Evolutionary conservation across 495 filamentous ascomycete species (phyloP).

Genomic region (Parmelia sp.): DNA sequence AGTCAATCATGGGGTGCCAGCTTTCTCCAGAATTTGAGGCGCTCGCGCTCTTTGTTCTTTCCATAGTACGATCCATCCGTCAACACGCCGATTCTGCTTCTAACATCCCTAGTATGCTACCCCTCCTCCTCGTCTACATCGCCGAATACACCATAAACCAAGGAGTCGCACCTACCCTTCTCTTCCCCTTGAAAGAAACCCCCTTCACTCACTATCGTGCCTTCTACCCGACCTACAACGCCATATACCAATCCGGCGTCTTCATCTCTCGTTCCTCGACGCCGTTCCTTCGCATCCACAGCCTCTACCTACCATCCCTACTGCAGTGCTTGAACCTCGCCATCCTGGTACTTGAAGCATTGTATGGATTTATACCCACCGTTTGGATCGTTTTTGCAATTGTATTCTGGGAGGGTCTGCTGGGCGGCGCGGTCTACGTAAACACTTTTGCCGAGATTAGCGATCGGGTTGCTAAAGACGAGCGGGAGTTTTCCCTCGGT

Average conservation of each 20-base stretch:
- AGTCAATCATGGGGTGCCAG: constrained; percentile 28
- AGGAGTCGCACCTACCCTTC: constrained; percentile 78
- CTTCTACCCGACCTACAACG: constrained; percentile 27
- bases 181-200: constrained; percentile 69
- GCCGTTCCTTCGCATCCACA: constrained; percentile 74
- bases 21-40: constrained; percentile 46
- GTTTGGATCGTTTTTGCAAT: constrained; percentile 77
- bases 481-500: constrained; percentile 83
- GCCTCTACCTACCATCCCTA: constrained; percentile 75
- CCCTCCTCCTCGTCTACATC: constrained; percentile 84
- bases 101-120: constrained; percentile 64
- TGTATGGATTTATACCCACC: constrained; percentile 71
- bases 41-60: constrained; percentile 52
- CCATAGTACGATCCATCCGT: constrained; percentile 51
- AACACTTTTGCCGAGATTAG: constrained; percentile 92
- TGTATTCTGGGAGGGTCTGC: constrained; percentile 91
- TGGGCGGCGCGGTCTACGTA: constrained; percentile 88
- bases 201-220: constrained; percentile 76
- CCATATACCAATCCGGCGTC: constrained; percentile 85
- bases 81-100: neutral
- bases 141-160: constrained; percentile 97
- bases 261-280: constrained; percentile 88
- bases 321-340: constrained; percentile 75
- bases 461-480: constrained; percentile 64
- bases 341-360: constrained; percentile 65